These are phyloP conservation scores for Candida sp. DNA, from an alignment of 1,139 yeast genomes.

Conservation along the genomic window DNA sequence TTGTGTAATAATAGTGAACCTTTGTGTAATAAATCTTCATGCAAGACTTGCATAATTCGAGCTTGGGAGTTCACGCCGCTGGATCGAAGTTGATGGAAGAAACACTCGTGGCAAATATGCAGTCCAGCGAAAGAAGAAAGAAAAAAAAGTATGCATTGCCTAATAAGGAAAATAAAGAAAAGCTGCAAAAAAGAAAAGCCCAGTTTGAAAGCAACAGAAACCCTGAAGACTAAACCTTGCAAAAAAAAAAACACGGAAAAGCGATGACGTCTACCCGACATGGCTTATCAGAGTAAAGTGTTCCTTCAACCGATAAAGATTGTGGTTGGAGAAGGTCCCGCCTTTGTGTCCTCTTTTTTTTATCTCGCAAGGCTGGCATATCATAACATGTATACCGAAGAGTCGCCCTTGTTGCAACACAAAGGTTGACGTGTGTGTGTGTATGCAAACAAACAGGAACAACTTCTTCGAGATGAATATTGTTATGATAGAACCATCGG, in stretches of 20 bases:
- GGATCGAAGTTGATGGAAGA: neutral
- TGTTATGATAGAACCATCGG: neutral
- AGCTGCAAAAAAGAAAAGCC: neutral
- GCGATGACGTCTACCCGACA: too few relatives aligned
- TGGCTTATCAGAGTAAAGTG: too few relatives aligned
- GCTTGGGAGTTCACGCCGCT: neutral
- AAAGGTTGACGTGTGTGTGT: too few relatives aligned
- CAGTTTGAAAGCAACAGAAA: neutral
- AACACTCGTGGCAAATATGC: neutral
- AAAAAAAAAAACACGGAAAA: neutral
- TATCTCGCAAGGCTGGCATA: neutral
- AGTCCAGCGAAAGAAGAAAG: neutral
- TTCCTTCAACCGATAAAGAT: neutral
- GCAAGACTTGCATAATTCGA: too few relatives aligned
- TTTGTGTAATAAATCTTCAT: too few relatives aligned
- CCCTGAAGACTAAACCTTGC: neutral
- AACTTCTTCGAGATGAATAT: neutral
- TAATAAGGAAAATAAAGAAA: neutral
- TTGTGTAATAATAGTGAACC: too few relatives aligned
- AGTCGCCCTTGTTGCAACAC: too few relatives aligned
- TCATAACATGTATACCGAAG: neutral
- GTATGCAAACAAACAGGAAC: neutral
- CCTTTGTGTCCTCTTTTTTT: neutral
- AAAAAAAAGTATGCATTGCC: neutral
- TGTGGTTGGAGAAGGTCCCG: neutral